Evolutionary conservation across 1,284 basidiomycete species (phyloP), one percentile per base, ranked within the genome.

Genomic region (Ganoderma sp.): DNA sequence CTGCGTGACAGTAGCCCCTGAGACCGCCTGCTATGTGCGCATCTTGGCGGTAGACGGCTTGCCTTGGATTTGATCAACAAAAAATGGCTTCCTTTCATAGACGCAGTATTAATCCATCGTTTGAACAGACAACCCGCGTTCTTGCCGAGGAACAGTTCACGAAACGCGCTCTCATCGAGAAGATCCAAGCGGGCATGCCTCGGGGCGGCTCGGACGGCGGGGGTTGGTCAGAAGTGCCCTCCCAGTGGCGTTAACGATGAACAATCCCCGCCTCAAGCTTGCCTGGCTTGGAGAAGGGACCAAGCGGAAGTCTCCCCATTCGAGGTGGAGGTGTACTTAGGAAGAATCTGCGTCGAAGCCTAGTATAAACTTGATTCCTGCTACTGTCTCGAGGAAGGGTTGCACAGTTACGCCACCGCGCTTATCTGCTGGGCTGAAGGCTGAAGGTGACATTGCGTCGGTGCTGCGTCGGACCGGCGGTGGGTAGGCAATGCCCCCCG

Each of bases 101-200:
- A 22, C n/a, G 58, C 7, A 2, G n/a, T 17, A 22, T 39, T 60
- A 5, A 60, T 25, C 22, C 39, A 7, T 14, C 14, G 22, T 39
- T 64, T 77, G 95, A 63, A 73, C 78, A 97, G 95, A 91, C 91
- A 59, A 93, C 93, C 14, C 90, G 97, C 69, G 86, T 91, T 62
- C 85, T 98, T 59, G 95, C 95, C 54, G 91, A 97, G 80, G 96
- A 98, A 78, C 97, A 98, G 78, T 98, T 96, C 78, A 90, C 93
- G 89, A 95, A 95, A 81, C 88, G 95, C 74, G 95, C 95, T 58
- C 83, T 97, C 73, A 91, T 95, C 60, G 93, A 96, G 79, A 94
- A 95, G 83, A 97, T 97, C 74, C 84, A 89, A 72, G 80, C 82
- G 58, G 89, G 89, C 41, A 82, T 95, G 70, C 88, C 91, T 45